Evolutionary conservation across 192 early-diverging fungal genomes (phyloP).

Genomic region (Coemansia sp.): DNA sequence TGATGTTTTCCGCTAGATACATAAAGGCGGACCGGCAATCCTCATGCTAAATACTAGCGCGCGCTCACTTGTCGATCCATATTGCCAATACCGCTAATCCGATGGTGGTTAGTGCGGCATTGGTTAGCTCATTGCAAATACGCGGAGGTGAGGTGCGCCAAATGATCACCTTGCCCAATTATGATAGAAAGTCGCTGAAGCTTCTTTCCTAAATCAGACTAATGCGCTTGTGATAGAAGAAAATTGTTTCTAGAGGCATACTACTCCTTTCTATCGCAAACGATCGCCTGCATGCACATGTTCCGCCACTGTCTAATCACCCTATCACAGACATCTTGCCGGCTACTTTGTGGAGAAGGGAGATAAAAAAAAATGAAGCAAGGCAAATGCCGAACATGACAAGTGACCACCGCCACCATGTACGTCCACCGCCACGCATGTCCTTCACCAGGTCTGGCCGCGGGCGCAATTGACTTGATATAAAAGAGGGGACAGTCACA

Average conservation of each 20-base stretch:
- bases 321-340: neutral
- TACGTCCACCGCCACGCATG: neutral
- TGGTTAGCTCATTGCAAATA: neutral
- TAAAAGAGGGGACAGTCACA: neutral
- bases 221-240: neutral
- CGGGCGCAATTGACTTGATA: neutral
- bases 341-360: neutral
- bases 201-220: neutral
- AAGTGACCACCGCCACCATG: constrained; percentile 1
- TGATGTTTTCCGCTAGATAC: neutral
- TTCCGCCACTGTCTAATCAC: neutral
- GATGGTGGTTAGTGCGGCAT: neutral
- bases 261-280: neutral
- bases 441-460: neutral
- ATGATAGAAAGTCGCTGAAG: neutral
- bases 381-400: neutral
- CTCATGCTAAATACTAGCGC: neutral
- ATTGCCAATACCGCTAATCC: neutral
- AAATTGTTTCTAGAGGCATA: neutral
- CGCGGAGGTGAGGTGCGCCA: neutral
- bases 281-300: neutral
- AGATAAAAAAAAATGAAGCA: neutral
- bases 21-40: neutral
- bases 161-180: neutral
- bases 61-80: neutral